phyloP scores from a whole-genome alignment of 1,284 basidiomycete species.

The Ganoderma leucocontextum region DNA sequence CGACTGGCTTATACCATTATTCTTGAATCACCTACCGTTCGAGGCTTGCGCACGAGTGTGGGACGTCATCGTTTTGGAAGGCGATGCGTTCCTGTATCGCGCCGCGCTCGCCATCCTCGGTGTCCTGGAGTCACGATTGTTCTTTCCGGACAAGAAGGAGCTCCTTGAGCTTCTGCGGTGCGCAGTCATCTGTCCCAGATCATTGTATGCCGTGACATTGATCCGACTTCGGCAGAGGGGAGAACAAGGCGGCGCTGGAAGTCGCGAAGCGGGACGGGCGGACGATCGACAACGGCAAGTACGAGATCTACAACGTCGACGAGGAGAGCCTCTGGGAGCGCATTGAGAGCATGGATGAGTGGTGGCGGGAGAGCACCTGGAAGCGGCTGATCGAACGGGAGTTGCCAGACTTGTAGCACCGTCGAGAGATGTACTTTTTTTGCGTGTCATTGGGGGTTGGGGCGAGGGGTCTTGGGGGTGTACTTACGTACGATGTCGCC shows the following conservation, averaged over 20 bases:
- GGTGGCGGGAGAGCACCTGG: slow-evolving; percentile 95
- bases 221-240: slow-evolving; percentile 58
- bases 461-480: neutral
- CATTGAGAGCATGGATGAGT: slow-evolving; percentile 83
- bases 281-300: slow-evolving; percentile 75
- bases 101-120: slow-evolving; percentile 85
- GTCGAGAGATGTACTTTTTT: slow-evolving; percentile 2
- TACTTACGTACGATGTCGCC: slow-evolving; percentile 12
- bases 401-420: slow-evolving; percentile 78
- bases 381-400: slow-evolving; percentile 85
- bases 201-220: neutral
- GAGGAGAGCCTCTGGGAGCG: slow-evolving; percentile 86
- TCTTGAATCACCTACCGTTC: slow-evolving; percentile 89
- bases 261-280: slow-evolving; percentile 75
- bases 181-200: slow-evolving; percentile 32
- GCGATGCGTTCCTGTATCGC: slow-evolving; percentile 88
- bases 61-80: slow-evolving; percentile 89
- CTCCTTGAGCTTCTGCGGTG: slow-evolving; percentile 76
- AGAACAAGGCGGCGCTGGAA: slow-evolving; percentile 86
- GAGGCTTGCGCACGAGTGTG: slow-evolving; percentile 88
- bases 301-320: slow-evolving; percentile 87
- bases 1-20: slow-evolving; percentile 85
- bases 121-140: slow-evolving; percentile 86
- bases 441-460: slow-evolving; percentile 1
- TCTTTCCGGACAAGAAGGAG: slow-evolving; percentile 84